Conservation (phyloP, 2,329 filamentous ascomycete species). For the Ascochyta viciae-villosae region DNA sequence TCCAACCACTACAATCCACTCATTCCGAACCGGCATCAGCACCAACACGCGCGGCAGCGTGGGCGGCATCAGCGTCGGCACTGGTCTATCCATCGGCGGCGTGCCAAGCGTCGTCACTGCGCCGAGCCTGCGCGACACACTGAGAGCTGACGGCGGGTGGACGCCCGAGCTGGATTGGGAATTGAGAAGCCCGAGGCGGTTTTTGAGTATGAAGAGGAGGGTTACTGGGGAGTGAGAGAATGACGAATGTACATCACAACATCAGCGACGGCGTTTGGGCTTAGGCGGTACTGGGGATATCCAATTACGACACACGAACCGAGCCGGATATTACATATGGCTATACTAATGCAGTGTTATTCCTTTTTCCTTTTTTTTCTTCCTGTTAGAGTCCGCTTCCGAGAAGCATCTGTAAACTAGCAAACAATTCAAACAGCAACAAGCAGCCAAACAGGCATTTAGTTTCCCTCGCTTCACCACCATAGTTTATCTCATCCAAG, state of each 20-base stretch:
- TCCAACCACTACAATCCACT: constrained; percentile 7
- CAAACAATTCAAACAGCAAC: not conserved
- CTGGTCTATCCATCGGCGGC: constrained; percentile 11
- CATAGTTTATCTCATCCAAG: too few relatives aligned
- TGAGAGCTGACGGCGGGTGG: constrained; percentile 23
- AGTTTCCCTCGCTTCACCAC: too few relatives aligned
- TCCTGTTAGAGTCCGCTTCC: not conserved
- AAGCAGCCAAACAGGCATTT: not conserved
- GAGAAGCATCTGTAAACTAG: not conserved
- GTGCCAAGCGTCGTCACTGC: constrained; percentile 19
- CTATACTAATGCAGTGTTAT: not conserved
- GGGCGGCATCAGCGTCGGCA: constrained; percentile 9
- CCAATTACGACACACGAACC: too few relatives aligned
- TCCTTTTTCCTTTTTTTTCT: not conserved
- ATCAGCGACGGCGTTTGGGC: constrained; percentile 12
- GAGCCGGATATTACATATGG: not conserved
- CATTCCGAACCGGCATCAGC: constrained; percentile 6
- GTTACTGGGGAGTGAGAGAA: constrained; percentile 6
- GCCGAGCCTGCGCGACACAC: constrained; percentile 28
- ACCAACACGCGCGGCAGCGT: constrained; percentile 6
- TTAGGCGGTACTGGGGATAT: not conserved
- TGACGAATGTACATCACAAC: not conserved
- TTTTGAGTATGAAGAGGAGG: constrained; percentile 29
- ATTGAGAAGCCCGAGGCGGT: constrained; percentile 24
- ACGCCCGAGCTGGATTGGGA: constrained; percentile 32